Conservation (phyloP, 257 asterid genomes). For the Ophiorrhiza pumila region DNA sequence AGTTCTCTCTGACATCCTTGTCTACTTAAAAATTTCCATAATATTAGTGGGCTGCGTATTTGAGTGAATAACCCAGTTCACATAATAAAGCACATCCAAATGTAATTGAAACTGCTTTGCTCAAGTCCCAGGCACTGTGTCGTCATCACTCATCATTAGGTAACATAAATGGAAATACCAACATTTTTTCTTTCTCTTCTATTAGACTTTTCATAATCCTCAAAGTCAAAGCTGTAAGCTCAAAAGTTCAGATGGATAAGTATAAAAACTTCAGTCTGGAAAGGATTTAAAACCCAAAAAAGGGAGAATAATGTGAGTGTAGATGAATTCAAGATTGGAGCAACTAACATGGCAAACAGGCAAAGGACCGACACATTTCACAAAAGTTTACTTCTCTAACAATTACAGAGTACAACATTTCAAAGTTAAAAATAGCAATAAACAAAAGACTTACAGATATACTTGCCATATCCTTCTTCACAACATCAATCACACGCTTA, state of each 20-base stretch:
- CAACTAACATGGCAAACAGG: background rate
- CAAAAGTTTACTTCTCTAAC: background rate
- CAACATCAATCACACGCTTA: conserved; percentile 90
- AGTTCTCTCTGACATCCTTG: too few species aligned
- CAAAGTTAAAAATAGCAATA: background rate
- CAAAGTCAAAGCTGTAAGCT: background rate
- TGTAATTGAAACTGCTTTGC: background rate
- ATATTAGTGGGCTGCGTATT: too few species aligned
- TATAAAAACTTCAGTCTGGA: too few species aligned
- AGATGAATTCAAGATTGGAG: background rate
- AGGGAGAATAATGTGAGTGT: background rate
- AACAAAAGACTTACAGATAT: conserved; percentile 58
- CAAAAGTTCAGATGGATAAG: background rate
- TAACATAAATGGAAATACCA: background rate
- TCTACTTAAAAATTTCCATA: too few species aligned
- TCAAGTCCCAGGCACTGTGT: background rate
- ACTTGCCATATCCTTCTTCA: conserved; percentile 79
- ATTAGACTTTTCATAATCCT: background rate
- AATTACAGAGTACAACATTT: background rate
- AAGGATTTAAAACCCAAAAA: background rate
- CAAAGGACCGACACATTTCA: background rate
- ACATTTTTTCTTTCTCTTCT: background rate
- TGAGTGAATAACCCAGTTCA: background rate
- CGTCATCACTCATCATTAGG: background rate
- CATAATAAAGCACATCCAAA: background rate